Base-by-base conservation (phyloP, 2,329 filamentous ascomycete species). In the Fusarium tricinctum region DNA sequence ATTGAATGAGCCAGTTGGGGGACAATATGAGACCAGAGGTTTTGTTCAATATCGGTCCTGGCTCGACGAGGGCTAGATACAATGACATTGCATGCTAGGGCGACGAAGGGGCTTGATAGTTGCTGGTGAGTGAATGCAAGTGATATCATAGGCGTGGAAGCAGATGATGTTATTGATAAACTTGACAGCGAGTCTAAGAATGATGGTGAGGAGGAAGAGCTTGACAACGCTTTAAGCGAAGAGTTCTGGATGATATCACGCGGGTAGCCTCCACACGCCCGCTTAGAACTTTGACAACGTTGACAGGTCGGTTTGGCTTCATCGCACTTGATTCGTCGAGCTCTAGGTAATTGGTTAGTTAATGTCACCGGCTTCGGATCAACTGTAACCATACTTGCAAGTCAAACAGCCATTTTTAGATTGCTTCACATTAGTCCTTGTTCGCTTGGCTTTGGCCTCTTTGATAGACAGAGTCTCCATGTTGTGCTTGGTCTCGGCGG, bases 331-430 rank as follows among this genome's bases (percentile, higher is more conserved):
- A 72, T 45, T 35, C 70, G 70, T 7, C 70, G 40, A 13, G 67
- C 51, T 45, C 70, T 72, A 23, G 33, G 15, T 10, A 22, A 5
- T 3, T 9, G 17, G 26, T 68, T 28, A 70, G 66, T 22, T n/a
- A 26, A n/a, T 17, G 15, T n/a, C 33, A 28, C 14, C 15, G 30
- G 1, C 12, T 9, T 2, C 6, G 1, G 12, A n/a, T 17, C 12
- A 23, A 5, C 26, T 7, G 12, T 30, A 13, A 5, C 26, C 55
- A n/a, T 72, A 72, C 69, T 72, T 72, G 69, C 69, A 72, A 6
- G 69, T 72, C 19, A 70, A 66, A 19, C 69, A 72, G 12, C 69
- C 69, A 32, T 49, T 61, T n/a, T 70, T 72, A 3, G 69, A 72
- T 48, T 72, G 69, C 17, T 52, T 72, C 3, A 72, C 69, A 26